Conservation (phyloP, 345 rosid species). For the Bruguiera gymnorhiza region DNA sequence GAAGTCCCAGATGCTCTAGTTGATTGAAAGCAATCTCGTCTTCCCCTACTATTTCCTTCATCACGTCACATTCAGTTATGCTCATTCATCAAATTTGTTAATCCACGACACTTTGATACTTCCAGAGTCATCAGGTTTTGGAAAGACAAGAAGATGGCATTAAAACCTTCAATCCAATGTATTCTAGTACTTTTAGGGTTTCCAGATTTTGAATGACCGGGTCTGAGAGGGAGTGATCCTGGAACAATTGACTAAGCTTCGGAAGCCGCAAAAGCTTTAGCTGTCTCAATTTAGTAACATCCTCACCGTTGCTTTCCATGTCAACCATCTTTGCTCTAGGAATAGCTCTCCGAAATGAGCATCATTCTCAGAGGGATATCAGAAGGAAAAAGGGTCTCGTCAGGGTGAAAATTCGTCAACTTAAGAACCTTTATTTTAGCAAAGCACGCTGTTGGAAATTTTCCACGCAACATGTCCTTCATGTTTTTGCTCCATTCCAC, state of each 20-base stretch:
- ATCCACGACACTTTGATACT: slow-evolving; percentile 13
- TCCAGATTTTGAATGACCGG: slow-evolving; percentile 3
- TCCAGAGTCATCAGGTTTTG: slow-evolving; percentile 11
- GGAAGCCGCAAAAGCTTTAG: no score
- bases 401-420: background rate
- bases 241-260: no score
- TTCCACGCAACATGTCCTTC: background rate
- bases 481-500: slow-evolving; percentile 5
- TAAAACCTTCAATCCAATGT: slow-evolving; percentile 5
- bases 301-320: no score
- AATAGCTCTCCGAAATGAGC: no score
- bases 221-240: no score
- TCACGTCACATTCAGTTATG: slow-evolving; percentile 11
- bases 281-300: no score
- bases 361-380: background rate
- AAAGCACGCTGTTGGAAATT: background rate
- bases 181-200: background rate
- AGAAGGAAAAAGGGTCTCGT: background rate
- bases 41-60: slow-evolving; percentile 13
- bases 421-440: background rate
- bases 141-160: slow-evolving; percentile 15
- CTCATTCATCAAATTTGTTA: slow-evolving; percentile 13
- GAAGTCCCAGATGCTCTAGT: slow-evolving; percentile 13
- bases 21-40: slow-evolving; percentile 10
- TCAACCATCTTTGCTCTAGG: no score